Percentiles rank a stretch among this genome's conserved stretches.
These are phyloP conservation scores for Hanseniaspora sp. DNA, from an alignment of 1,139 yeast species.

Conservation along the genomic window DNA sequence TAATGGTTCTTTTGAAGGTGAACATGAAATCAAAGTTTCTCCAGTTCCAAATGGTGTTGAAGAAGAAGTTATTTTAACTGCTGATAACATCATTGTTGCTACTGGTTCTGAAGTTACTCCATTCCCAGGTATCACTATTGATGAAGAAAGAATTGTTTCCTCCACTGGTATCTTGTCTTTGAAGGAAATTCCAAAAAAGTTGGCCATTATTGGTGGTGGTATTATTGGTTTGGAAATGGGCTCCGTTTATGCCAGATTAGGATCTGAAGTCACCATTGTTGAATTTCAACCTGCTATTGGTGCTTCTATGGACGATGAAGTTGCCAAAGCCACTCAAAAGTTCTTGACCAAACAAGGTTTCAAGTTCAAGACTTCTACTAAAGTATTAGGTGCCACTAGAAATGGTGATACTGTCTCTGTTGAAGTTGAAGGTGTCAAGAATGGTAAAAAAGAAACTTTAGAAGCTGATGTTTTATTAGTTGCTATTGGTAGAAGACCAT, in stretches of 20 bases:
- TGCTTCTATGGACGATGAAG: constrained; percentile 95
- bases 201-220: constrained; percentile 97
- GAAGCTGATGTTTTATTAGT: constrained; percentile 91
- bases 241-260: constrained; percentile 91
- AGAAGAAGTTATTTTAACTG: constrained; percentile 44
- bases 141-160: constrained; percentile 93
- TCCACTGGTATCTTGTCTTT: constrained; percentile 86
- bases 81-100: constrained; percentile 86
- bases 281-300: constrained; percentile 89
- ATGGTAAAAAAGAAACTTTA: constrained; percentile 65
- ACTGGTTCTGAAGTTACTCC: constrained; percentile 98
- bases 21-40: constrained; percentile 63
- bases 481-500: constrained; percentile 98
- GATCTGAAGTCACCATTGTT: constrained; percentile 86
- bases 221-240: constrained; percentile 99
- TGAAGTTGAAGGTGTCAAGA: constrained; percentile 80
- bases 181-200: constrained; percentile 79
- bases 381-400: constrained; percentile 76
- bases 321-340: constrained; percentile 80
- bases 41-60: constrained; percentile 59
- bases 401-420: constrained; percentile 80
- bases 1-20: constrained; percentile 75
- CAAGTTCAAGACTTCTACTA: constrained; percentile 83
- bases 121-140: constrained; percentile 95
- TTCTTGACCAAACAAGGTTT: constrained; percentile 88